Evolutionary conservation across 768 basidiomycete genomes (phyloP).

Genomic region (Lactarius indigo): DNA sequence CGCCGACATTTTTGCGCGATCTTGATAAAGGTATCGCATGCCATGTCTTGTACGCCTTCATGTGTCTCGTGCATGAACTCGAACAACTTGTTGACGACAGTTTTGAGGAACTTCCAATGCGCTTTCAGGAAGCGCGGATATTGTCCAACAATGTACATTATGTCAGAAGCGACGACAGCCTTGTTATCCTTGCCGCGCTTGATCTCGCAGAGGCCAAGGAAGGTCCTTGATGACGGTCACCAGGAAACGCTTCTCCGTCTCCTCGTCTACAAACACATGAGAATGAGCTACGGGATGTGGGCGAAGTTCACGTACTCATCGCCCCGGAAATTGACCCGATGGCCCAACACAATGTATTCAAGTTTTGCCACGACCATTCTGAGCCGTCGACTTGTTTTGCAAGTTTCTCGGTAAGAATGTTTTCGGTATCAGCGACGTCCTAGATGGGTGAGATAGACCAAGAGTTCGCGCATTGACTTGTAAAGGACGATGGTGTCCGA

Average conservation of each 20-base stretch:
- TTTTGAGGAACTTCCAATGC: slow-evolving; percentile 99
- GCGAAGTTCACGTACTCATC: slow-evolving; percentile 71
- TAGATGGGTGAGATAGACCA: slow-evolving; percentile 96
- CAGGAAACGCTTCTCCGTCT: slow-evolving; percentile 97
- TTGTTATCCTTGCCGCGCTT: slow-evolving; percentile 99
- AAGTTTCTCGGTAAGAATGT: slow-evolving; percentile 95
- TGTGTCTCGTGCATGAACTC: slow-evolving; percentile 99
- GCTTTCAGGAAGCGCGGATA: slow-evolving; percentile 99
- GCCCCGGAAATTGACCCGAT: slow-evolving; percentile 99
- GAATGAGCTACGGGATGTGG: background rate
- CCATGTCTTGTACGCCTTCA: slow-evolving; percentile 99
- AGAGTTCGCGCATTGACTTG: slow-evolving; percentile 96
- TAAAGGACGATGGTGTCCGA: slow-evolving; percentile 97
- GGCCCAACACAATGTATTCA: slow-evolving; percentile 99
- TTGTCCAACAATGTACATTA: slow-evolving; percentile 99
- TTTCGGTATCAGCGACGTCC: slow-evolving; percentile 97
- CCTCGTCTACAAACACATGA: slow-evolving; percentile 65
- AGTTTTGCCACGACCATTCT: slow-evolving; percentile 99
- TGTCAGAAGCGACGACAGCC: slow-evolving; percentile 93
- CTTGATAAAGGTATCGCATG: slow-evolving; percentile 99
- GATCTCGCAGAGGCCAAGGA: slow-evolving; percentile 95
- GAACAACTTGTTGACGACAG: slow-evolving; percentile 98
- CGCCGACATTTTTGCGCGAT: slow-evolving; percentile 98
- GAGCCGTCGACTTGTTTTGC: slow-evolving; percentile 95
- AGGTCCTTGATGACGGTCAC: slow-evolving; percentile 99